phyloP scores from a whole-genome alignment of 495 filamentous ascomycete genomes.

The Podospora fimiseda region DNA sequence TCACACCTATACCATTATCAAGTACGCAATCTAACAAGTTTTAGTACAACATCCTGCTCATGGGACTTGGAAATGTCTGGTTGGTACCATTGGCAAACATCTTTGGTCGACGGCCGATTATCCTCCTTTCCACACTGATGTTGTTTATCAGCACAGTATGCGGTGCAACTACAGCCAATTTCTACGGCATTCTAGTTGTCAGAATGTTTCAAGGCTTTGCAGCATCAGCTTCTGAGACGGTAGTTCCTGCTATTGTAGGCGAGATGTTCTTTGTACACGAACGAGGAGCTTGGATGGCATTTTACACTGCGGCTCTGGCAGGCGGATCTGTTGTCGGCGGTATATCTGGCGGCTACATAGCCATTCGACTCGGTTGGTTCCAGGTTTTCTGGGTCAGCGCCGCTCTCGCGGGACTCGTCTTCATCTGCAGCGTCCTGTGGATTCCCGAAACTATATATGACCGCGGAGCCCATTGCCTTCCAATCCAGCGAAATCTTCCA shows the following conservation, averaged over 20 bases:
- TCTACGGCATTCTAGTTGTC: conserved; percentile 37
- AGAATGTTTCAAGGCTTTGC: conserved; percentile 48
- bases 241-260: conserved; percentile 48
- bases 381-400: conserved; percentile 41
- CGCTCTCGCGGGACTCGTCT: conserved; percentile 27
- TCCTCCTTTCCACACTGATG: conserved; percentile 42
- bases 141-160: conserved; percentile 42
- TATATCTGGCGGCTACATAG: conserved; percentile 45
- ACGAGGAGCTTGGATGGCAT: conserved; percentile 46
- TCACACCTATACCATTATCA: background rate
- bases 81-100: conserved; percentile 54
- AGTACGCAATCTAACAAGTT: background rate
- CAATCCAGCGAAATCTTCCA: conserved; percentile 14
- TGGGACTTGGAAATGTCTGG: conserved; percentile 31
- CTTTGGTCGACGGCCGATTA: conserved; percentile 49
- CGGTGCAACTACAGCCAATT: conserved; percentile 39
- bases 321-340: conserved; percentile 44
- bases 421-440: conserved; percentile 36
- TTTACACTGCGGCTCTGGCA: conserved; percentile 48
- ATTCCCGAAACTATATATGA: conserved; percentile 54
- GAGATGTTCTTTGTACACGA: conserved; percentile 50
- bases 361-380: conserved; percentile 34
- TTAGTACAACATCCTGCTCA: conserved; percentile 23
- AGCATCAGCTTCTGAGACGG: conserved; percentile 47
- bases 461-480: conserved; percentile 12